Evolutionary conservation across 306 rosid genomes (phyloP).

Genomic region (Quercus ilex): DNA sequence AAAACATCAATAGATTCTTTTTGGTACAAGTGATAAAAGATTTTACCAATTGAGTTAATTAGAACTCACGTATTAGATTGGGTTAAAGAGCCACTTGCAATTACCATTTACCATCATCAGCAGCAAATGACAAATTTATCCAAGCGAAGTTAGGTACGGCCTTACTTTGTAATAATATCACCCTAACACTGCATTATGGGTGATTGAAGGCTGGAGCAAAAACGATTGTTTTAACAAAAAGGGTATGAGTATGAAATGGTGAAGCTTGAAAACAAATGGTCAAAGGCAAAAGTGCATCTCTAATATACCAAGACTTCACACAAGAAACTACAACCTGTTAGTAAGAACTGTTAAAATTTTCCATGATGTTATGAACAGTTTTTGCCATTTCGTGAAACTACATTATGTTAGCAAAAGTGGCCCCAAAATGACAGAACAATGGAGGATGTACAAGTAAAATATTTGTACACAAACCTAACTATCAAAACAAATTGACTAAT

Average conservation of each 20-base stretch:
- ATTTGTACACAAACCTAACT: conserved; percentile 7
- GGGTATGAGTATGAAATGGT: neutral
- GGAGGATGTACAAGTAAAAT: neutral
- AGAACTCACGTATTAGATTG: neutral
- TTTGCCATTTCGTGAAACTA: neutral
- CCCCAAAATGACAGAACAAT: conserved; percentile 9
- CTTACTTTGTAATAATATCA: neutral
- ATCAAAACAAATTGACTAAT: neutral
- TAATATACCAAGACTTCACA: neutral
- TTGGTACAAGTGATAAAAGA: too few species aligned
- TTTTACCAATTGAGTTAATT: too few species aligned
- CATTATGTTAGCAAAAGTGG: neutral
- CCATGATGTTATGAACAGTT: neutral
- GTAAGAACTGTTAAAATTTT: neutral
- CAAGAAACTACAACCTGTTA: neutral
- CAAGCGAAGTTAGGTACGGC: neutral
- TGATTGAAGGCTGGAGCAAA: neutral
- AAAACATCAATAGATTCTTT: too few species aligned
- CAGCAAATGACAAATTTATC: neutral
- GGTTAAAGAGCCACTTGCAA: neutral
- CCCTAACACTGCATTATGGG: neutral
- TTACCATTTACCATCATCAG: neutral
- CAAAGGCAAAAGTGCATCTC: neutral
- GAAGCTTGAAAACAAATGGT: neutral
- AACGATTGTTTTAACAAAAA: neutral